Evolutionary conservation across 2,329 filamentous ascomycete genomes (phyloP), one percentile per base, ranked within the genome.

Genomic region (Lojkania enalia): DNA sequence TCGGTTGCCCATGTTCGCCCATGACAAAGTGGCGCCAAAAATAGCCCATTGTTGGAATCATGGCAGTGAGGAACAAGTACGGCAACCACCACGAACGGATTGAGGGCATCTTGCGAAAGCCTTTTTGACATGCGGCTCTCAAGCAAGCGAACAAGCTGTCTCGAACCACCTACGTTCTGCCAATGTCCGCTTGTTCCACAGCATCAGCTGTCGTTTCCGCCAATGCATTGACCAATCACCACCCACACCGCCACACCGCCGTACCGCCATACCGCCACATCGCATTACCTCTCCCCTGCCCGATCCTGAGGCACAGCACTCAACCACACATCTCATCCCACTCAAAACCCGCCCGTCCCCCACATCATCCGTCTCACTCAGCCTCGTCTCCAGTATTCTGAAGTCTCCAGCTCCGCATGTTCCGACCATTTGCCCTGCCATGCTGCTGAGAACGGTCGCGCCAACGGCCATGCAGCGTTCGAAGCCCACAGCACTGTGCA

Each of bases 321-420:
- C 21, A 12, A 33, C 42, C 25, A 16, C 21, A 23, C 29, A 20
- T 19, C 35, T 33, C 20, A 42, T 31, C 29, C 12, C 19, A 35
- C 3, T 44, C 21, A 31, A 42, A 44, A 29, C 39, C 2, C 14
- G 7, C 7, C 32, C 16, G 20, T 21, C 18, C 29, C 35, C 15
- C 18, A 31, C 42, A 20, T 31, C 13, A 32, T 42, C 47, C 50
- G 50, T 45, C 47, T 53, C 43, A 53, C 46, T 52, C 46, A 44
- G 49, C 49, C 7, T 49, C 49, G 46, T 29, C 46, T 47, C 38
- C 45, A 33, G 16, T 19, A 15, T n/a, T 6, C 16, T 42, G 19
- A 20, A 41, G 20, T 16, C 19, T 35, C n/a, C n/a, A n/a, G n/a
- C n/a, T n/a, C n/a, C n/a, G n/a, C n/a, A n/a, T n/a, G n/a, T n/a